Evolutionary conservation across 176 grass and related monocot species (phyloP), one percentile per base, ranked within the genome.

Genomic region (Echinochloa phyllopogon): DNA sequence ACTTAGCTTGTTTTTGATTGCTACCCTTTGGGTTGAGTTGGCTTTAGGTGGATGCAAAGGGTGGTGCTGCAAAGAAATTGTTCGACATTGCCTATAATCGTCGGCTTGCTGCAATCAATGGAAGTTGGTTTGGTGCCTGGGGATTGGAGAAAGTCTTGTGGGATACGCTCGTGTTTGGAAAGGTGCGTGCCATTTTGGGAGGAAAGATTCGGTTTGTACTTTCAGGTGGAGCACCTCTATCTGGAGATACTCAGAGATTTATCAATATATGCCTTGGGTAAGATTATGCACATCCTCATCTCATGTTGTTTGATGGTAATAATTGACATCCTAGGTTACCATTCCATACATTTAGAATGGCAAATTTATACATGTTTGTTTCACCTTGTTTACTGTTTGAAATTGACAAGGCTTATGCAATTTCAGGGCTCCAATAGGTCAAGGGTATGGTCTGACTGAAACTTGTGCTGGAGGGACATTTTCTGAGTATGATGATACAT

Each of bases 261-360:
- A 99, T 99, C 82, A 96, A 92, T 77, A 96, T 99, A 89, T 99
- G 94, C 75, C 86, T 99, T 74, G 93, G 93, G 96, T 99, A 86
- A 94, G 89, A 72, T 83, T 85, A 57, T 48, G 10, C 45, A 62
- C 57, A 15, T 29, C 65, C 51, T 77, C 43, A 36, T 75, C 58
- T 77, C 62, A 62, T 87, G 8, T 87, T 59, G 2, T 86, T 69
- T 85, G 52, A 70, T 76, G 8, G 51, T 33, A 33, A 33, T 33
- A 33, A 33, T 75, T 65, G 36, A 49, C 20, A 41, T 59, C 64
- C 18, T 68, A 44, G 58, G 56, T 68, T 62, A 37, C 43, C 0
- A 27, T 72, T 27, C 43, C 53, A 52, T 80, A 15, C 62, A 51
- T 63, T 77, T 65, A 37, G 70, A 43, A 41, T 8, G 44, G 20